Percentiles rank a stretch among this genome's conserved stretches.
These are phyloP conservation scores for Aspergillus sp. DNA, from an alignment of 2,329 filamentous ascomycete species.

Conservation along the genomic window DNA sequence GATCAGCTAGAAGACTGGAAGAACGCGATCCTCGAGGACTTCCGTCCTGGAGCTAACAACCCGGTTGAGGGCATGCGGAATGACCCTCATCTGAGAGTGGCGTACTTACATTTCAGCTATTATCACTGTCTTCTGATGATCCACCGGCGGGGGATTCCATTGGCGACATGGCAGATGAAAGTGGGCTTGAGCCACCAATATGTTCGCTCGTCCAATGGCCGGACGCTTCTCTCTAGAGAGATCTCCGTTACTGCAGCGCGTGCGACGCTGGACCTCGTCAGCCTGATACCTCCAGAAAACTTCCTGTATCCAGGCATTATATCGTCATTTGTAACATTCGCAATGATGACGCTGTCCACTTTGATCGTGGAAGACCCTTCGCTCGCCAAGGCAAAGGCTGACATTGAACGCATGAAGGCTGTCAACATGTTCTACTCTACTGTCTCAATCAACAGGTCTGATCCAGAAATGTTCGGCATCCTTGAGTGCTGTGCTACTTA, in stretches of 20 bases:
- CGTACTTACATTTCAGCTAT: conserved; percentile 2
- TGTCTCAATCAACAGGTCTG: neutral
- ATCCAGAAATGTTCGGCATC: neutral
- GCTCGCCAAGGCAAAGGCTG: neutral
- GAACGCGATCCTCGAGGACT: neutral
- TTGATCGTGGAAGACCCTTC: neutral
- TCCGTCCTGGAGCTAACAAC: neutral
- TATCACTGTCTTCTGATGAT: conserved; percentile 1
- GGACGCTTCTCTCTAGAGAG: neutral
- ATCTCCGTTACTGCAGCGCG: conserved; percentile 2
- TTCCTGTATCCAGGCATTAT: neutral
- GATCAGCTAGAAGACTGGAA: conserved; percentile 3
- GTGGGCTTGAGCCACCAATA: neutral
- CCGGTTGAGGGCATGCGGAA: neutral
- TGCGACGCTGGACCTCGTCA: neutral
- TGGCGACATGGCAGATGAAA: neutral
- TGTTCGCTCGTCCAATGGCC: neutral
- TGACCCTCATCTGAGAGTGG: neutral
- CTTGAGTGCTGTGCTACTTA: neutral
- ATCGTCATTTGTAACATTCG: neutral
- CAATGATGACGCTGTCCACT: neutral
- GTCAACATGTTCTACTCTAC: neutral
- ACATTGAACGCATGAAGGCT: neutral
- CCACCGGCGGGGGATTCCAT: neutral
- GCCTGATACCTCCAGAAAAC: conserved; percentile 2